Base-by-base conservation (phyloP, 1,284 basidiomycete species). In the Malassezia japonica region DNA sequence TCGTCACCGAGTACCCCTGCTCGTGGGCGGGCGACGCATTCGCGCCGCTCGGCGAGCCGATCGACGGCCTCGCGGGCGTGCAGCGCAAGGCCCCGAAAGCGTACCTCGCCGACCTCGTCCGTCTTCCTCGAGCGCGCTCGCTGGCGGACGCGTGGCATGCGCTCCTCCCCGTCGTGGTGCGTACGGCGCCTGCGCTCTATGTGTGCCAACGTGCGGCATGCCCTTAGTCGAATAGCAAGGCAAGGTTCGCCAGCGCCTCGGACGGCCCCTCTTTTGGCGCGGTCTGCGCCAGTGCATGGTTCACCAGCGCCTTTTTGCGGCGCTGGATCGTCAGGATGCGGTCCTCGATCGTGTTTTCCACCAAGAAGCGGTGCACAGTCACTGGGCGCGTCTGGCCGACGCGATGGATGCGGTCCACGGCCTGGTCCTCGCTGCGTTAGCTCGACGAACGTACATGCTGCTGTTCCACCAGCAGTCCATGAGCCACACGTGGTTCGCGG, bases 281-380 rank as follows among this genome's bases (percentile, higher is more conserved):
- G 3, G 50, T 52, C 6, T 46, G 56, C 1, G 47, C 45, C 8
- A 71, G 43, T 1, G 68, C 68, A 29, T 65, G 60, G 18, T 82
- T 83, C 29, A 88, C 90, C 41, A 99, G 77, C 61, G 84, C 86
- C 3, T 84, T 87, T 78, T 99, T 99, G 77, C 91, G 88, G 73
- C 80, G 80, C 77, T 99, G 92, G 43, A 98, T 95, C 68, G 59
- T 28, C n/a, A 66, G 24, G 37, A 67, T 62, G 2, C 74, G 68
- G 27, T 75, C 73, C 84, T 89, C 94, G 71, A 99, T 94, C 24
- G 87, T 85, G 65, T 89, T 82, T 68, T 88, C 83, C 62, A 98
- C 89, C 56, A 95, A 85, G 72, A 89, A 91, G 49, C 92, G 85
- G 49, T 84, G 89, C 25, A 94, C 89, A 60, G 85, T 84, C 16